Percentiles rank a stretch among this genome's conserved stretches.
Evolutionary conservation across 2,329 filamentous ascomycete genomes (phyloP).

Genomic region (Colletotrichum simmondsii): DNA sequence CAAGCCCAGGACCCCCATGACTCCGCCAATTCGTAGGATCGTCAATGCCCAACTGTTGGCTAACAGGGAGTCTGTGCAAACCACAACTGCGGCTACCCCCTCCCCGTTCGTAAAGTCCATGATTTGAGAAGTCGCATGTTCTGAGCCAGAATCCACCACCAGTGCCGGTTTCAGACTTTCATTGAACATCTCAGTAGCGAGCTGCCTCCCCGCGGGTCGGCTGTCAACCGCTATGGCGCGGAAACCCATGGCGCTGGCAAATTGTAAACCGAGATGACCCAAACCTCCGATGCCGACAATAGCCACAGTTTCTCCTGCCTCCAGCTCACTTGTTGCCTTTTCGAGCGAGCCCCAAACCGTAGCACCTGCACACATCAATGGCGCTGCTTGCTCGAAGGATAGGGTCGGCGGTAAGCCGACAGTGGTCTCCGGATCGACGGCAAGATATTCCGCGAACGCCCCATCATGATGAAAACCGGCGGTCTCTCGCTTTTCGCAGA

Average conservation of each 20-base stretch:
- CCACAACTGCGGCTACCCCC: constrained; percentile 43
- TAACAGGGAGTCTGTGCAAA: constrained; percentile 45
- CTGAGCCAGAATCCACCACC: constrained; percentile 40
- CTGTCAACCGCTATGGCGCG: constrained; percentile 49
- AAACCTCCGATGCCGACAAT: constrained; percentile 49
- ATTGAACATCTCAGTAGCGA: constrained; percentile 41
- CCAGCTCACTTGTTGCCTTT: constrained; percentile 40
- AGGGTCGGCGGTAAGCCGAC: constrained; percentile 41
- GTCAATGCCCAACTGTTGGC: constrained; percentile 44
- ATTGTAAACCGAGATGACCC: constrained; percentile 48
- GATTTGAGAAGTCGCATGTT: constrained; percentile 36
- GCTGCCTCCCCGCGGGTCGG: constrained; percentile 40
- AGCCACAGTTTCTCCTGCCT: constrained; percentile 40
- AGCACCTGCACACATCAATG: constrained; percentile 49
- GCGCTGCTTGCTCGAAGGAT: constrained; percentile 47
- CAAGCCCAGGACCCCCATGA: constrained; percentile 43
- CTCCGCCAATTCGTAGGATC: constrained; percentile 42
- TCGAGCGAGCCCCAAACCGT: constrained; percentile 48
- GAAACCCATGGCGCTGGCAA: constrained; percentile 48
- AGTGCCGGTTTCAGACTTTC: constrained; percentile 39
- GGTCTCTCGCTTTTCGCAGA: constrained; percentile 45
- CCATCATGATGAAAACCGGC: constrained; percentile 48
- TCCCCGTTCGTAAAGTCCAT: constrained; percentile 43
- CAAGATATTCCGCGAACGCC: constrained; percentile 47
- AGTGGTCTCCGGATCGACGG: constrained; percentile 43